phyloP scores from a whole-genome alignment of 441 rosid species.

The Euphorbia celastroides region DNA sequence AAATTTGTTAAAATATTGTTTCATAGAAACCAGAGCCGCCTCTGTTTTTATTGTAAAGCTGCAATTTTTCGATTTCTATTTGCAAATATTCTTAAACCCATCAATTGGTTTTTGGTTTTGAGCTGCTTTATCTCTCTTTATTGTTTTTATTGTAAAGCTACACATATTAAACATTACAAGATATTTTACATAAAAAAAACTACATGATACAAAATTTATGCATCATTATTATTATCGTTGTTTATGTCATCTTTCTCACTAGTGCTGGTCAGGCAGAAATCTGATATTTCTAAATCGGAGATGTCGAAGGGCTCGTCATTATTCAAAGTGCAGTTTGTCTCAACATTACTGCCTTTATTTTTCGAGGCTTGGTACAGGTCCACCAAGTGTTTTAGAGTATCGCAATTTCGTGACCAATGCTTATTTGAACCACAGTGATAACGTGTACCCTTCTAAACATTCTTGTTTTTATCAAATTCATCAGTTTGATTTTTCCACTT shows the following conservation, averaged over 20 bases:
- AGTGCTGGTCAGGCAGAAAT: not conserved
- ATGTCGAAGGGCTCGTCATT: not conserved
- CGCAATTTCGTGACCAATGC: not conserved
- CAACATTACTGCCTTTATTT: not conserved
- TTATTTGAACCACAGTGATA: not conserved
- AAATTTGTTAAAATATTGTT: not conserved
- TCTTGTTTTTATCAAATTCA: too few relatives aligned
- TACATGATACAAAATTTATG: too few relatives aligned
- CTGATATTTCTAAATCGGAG: not conserved
- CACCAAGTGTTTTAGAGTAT: not conserved
- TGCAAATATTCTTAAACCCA: not conserved
- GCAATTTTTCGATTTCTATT: not conserved
- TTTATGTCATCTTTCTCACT: not conserved
- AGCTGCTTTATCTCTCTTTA: not conserved
- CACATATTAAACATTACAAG: too few relatives aligned
- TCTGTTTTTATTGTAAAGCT: not conserved
- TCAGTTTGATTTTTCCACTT: too few relatives aligned
- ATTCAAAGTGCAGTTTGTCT: not conserved
- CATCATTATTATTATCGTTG: too few relatives aligned
- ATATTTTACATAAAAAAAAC: too few relatives aligned
- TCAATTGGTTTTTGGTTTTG: not conserved
- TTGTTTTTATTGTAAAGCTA: too few relatives aligned
- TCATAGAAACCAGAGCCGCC: constrained; percentile 13
- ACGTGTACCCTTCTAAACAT: not conserved
- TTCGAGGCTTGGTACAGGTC: not conserved